Evolutionary conservation across 2,329 filamentous ascomycete genomes (phyloP), one percentile per base, ranked within the genome.

Genomic region (Lasiodiplodia citricola): DNA sequence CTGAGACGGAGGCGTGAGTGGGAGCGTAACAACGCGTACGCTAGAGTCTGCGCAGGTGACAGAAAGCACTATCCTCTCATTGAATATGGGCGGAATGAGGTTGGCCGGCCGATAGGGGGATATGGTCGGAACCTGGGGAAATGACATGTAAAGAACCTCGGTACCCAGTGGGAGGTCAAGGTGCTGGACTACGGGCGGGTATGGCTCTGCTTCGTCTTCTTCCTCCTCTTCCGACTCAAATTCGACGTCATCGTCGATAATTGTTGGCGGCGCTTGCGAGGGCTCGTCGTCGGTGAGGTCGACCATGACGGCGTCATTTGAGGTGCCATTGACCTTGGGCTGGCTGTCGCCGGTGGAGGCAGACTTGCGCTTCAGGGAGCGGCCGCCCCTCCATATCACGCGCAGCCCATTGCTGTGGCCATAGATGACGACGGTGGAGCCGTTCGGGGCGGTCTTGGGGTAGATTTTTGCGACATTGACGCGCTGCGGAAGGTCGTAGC

Each of bases 361-460:
- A 72, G 69, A 41, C 7, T 58, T 69, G 54, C 35, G 65, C 71
- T 83, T 83, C 67, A 87, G 82, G 0, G 80, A 78, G 37, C 80
- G 82, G 4, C 88, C 88, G 54, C 87, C 87, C 77, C 86, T 83
- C 88, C 88, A 91, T 37, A 88, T 72, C 60, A 90, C 78, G 68
- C 84, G 84, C 25, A 91, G 72, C 5, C 88, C 89, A 52, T 81
- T 82, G 52, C 86, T 84, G 71, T 89, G 85, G 57, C 85, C 88
- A 72, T 88, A 89, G 14, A 90, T 74, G 55, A 90, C 81, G 69
- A 91, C 81, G 2, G 85, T 87, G 3, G 88, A 90, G 75, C 87
- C 87, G 76, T 90, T 90, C 25, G 87, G 84, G 23, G 87, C 82
- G 70, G 82, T 81, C 47, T 86, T 76, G 6, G 88, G 88, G 74